phyloP scores from a whole-genome alignment of 208 protist genomes.

The Herpetomonas samuelpessoai region DNA sequence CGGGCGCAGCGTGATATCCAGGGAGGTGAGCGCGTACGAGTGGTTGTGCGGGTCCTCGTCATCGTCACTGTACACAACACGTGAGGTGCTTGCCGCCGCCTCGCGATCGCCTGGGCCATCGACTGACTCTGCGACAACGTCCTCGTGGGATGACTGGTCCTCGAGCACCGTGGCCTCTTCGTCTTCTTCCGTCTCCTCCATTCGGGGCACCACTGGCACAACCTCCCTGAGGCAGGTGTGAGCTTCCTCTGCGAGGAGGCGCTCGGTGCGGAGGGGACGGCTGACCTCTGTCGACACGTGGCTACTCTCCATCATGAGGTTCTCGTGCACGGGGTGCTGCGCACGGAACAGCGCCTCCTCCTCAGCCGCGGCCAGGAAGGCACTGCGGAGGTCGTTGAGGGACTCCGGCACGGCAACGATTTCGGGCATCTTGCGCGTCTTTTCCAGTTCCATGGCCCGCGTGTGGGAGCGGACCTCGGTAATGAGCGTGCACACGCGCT shows the following conservation, averaged over 20 bases:
- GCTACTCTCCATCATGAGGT: background rate
- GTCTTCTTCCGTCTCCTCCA: no score
- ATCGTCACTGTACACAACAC: background rate
- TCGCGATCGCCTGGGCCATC: no score
- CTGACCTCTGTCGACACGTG: background rate
- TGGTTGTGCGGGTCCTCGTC: background rate
- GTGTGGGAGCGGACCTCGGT: background rate
- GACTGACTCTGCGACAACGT: no score
- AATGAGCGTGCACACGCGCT: background rate
- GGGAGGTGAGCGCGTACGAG: constrained; percentile 1
- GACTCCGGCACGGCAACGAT: background rate
- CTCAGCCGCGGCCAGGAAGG: background rate
- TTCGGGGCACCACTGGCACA: background rate
- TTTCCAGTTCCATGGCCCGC: background rate
- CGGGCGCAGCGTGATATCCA: background rate
- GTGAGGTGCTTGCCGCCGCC: no score
- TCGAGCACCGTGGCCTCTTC: no score
- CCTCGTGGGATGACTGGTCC: no score
- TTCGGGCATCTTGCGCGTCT: background rate
- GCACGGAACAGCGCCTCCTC: background rate
- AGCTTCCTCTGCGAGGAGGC: background rate
- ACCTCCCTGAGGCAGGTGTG: background rate
- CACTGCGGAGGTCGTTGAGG: background rate
- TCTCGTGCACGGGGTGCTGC: background rate
- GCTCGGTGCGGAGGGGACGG: background rate